Conservation (phyloP, 495 filamentous ascomycete genomes). For the Neurospora sp. region DNA sequence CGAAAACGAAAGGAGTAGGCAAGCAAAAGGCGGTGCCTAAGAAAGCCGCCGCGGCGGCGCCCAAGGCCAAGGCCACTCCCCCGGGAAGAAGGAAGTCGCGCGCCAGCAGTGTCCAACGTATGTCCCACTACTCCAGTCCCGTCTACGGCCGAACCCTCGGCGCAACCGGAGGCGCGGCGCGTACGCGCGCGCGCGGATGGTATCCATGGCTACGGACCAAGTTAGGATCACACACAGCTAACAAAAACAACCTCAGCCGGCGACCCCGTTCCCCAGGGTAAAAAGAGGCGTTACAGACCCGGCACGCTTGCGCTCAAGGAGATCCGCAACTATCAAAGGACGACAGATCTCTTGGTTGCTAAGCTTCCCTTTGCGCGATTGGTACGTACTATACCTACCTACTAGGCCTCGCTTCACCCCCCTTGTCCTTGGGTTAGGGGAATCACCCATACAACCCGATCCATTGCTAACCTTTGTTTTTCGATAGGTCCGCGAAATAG, state of each 20-base stretch:
- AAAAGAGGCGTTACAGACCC: slow-evolving; percentile 65
- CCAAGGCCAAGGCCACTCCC: background rate
- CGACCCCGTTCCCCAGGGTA: slow-evolving; percentile 55
- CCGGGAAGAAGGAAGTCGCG: slow-evolving; percentile 4
- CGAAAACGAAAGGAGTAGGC: background rate
- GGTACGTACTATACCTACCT: slow-evolving; percentile 30
- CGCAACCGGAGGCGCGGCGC: background rate
- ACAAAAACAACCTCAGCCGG: slow-evolving; percentile 43
- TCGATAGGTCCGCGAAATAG: slow-evolving; percentile 72
- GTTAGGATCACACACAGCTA: background rate
- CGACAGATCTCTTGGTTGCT: slow-evolving; percentile 66
- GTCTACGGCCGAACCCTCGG: background rate
- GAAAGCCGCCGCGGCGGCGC: background rate
- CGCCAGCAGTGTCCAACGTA: slow-evolving; percentile 20
- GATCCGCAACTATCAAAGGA: slow-evolving; percentile 73
- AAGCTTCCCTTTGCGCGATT: slow-evolving; percentile 84
- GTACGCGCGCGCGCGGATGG: background rate
- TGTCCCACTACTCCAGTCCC: background rate
- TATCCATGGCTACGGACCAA: background rate
- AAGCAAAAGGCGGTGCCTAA: background rate
- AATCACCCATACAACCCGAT: background rate
- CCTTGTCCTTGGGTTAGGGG: too few relatives aligned
- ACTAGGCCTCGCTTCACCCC: too few relatives aligned
- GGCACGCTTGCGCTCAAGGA: slow-evolving; percentile 79
- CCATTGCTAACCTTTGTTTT: background rate